A percentile compares a stretch with the other conserved stretches of the same genome.
Evolutionary conservation across 2,329 filamentous ascomycete species (phyloP).

Genomic region (Aspergillus niger): DNA sequence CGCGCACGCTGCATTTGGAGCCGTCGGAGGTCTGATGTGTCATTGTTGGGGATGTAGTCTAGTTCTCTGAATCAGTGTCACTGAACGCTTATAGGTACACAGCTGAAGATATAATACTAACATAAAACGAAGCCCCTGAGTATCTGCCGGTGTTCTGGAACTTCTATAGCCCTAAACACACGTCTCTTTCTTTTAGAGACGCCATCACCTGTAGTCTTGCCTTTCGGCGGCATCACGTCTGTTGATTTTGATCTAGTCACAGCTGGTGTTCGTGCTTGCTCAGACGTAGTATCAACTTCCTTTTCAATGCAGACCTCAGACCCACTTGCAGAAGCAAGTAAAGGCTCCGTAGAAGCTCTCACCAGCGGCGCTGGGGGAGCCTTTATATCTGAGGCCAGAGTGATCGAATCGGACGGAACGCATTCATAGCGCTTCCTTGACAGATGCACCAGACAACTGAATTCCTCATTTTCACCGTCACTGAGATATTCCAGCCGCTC

Average conservation of each 20-base stretch:
- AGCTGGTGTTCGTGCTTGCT: background rate
- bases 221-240: constrained; percentile 15
- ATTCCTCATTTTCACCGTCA: constrained; percentile 28
- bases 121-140: constrained; percentile 65
- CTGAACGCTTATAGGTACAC: background rate
- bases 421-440: constrained; percentile 1
- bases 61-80: background rate
- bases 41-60: constrained; percentile 79
- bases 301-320: background rate
- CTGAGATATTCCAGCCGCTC: constrained; percentile 34
- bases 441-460: constrained; percentile 19
- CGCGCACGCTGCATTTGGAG: constrained; percentile 73
- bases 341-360: background rate
- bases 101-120: constrained; percentile 26
- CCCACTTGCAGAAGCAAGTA: background rate
- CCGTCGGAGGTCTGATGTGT: constrained; percentile 66
- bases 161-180: constrained; percentile 45
- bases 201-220: constrained; percentile 11
- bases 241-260: constrained; percentile 19
- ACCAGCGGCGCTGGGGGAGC: background rate
- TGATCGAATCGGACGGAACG: background rate
- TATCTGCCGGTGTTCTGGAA: constrained; percentile 58
- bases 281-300: background rate
- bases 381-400: background rate
- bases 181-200: constrained; percentile 28